Conservation (phyloP, 1,284 basidiomycete species). For the Puccinia horiana region DNA sequence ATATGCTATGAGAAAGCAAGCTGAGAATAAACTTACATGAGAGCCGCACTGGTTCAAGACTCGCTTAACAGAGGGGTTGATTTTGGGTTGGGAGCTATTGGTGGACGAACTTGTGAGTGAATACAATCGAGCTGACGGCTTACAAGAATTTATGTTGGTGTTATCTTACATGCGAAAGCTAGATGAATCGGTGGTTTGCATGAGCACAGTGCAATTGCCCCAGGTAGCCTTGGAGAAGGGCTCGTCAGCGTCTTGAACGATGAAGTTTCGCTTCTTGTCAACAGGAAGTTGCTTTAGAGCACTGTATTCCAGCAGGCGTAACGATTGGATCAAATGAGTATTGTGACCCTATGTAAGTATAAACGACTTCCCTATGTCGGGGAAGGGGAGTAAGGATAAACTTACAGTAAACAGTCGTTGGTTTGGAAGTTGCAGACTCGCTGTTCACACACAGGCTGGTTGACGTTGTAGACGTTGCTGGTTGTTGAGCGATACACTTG, state of each 20-base stretch:
- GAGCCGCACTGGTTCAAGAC: neutral
- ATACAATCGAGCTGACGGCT: neutral
- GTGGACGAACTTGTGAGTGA: neutral
- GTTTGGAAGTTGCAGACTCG: neutral
- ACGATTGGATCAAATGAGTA: neutral
- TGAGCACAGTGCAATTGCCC: conserved; percentile 8
- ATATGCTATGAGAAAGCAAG: neutral
- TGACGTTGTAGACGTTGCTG: neutral
- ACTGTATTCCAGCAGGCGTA: neutral
- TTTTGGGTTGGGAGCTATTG: neutral
- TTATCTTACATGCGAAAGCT: neutral
- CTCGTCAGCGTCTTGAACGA: neutral
- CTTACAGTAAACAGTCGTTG: conserved; percentile 12
- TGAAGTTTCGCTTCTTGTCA: neutral
- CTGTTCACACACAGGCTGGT: neutral
- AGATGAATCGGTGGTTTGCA: conserved; percentile 15
- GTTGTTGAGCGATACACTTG: neutral
- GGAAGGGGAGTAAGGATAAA: neutral
- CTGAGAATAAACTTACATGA: neutral
- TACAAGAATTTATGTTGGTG: neutral
- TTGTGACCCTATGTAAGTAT: neutral
- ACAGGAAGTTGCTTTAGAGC: neutral
- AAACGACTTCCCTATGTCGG: neutral
- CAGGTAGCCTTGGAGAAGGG: neutral
- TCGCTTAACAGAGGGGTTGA: neutral